Evolutionary conservation across 2,329 filamentous ascomycete genomes (phyloP), one percentile per base, ranked within the genome.

Genomic region (Fusarium sacchari): DNA sequence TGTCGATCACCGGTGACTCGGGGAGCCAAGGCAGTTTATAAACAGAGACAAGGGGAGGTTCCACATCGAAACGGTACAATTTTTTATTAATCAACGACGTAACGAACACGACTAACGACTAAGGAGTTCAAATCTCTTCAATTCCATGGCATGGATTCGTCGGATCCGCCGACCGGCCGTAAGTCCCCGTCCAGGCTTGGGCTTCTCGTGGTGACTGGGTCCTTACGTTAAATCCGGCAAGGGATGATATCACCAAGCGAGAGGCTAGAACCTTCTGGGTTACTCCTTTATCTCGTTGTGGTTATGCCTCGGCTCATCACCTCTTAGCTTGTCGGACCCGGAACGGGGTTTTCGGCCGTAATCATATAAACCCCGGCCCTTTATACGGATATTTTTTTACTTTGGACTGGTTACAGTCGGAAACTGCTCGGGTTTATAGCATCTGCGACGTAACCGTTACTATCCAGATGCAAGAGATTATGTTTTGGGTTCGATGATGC

Each of bases 321-420:
- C 52, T 49, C 37, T 37, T 47, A 47, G 43, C 6, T 12, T 37
- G n/a, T 71, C 71, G 71, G 71, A 64, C 66, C 71, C 71, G 71
- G 49, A 37, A 37, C 67, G 57, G 66, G 36, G 34, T 49, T 74
- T 73, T 74, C 71, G 71, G 71, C 71, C 71, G 71, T 68, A 55
- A 50, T 17, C n/a, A 39, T 39, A 22, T 24, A 57, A 73, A 71
- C 44, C 57, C 62, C 71, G 71, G 57, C 24, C 32, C 30, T 28
- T n/a, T 14, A 30, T 18, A 55, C 22, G 9, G 11, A 6, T 20
- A 26, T 39, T 46, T 32, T 20, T n/a, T 15, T 18, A 15, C 32
- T 36, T 40, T 28, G 20, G 20, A 28, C 24, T 39, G 24, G 24
- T 43, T 20, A 36, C 32, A 28, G 10, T 30, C 26, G 15, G 36